A percentile compares a stretch with the other conserved stretches of the same genome.
phyloP scores from a whole-genome alignment of 768 basidiomycete species.

The Nevesoporus exiguus region DNA sequence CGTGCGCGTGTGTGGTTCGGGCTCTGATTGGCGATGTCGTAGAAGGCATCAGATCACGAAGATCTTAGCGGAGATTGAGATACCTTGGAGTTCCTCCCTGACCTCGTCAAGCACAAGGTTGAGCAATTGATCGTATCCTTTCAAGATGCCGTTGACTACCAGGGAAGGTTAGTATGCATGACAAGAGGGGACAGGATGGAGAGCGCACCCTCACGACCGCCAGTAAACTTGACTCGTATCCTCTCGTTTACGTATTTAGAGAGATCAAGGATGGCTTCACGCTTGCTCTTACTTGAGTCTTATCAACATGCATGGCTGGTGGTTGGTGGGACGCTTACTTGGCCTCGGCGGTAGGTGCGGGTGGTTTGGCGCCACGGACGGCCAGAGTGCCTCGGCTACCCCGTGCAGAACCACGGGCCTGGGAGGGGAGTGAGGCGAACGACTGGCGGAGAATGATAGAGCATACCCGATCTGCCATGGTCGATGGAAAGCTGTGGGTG shows the following conservation, averaged over 20 bases:
- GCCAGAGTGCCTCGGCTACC: conserved; percentile 43
- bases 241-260: conserved; percentile 90
- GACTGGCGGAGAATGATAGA: background rate
- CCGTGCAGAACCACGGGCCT: conserved; percentile 61
- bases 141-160: conserved; percentile 85
- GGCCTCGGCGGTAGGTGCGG: conserved; percentile 16
- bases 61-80: conserved; percentile 18
- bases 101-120: conserved; percentile 98
- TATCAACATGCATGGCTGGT: conserved; percentile 25
- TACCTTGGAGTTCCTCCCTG: conserved; percentile 75
- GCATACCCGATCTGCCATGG: conserved; percentile 34
- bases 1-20: conserved; percentile 56
- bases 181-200: background rate
- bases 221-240: conserved; percentile 96
- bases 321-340: conserved; percentile 23
- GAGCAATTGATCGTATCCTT: conserved; percentile 94
- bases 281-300: conserved; percentile 45
- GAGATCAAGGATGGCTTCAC: conserved; percentile 94
- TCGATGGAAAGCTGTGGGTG: conserved; percentile 7
- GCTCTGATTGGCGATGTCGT: conserved; percentile 40
- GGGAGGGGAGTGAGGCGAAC: conserved; percentile 21
- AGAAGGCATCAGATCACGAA: conserved; percentile 9
- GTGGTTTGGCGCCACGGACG: conserved; percentile 18
- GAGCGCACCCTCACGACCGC: conserved; percentile 83
- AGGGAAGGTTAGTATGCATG: background rate